Base-by-base conservation (phyloP, 495 filamentous ascomycete species). In the Penicillium paradoxum region DNA sequence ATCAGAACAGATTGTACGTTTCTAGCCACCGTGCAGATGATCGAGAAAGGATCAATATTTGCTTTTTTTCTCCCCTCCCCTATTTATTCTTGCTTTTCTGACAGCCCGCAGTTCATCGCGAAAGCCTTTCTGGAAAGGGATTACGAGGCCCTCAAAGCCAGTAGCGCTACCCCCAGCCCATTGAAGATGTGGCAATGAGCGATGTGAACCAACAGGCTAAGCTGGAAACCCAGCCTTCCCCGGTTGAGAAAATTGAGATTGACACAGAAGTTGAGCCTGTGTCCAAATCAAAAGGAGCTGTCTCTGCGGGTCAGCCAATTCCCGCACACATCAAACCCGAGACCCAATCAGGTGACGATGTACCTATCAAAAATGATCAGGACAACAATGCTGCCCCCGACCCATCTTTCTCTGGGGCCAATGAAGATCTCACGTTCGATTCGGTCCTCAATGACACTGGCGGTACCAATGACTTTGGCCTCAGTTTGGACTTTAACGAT, bases 1-100 rank as follows among this genome's bases (percentile, higher is more conserved):
- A 24, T 77, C 77, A 27, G 69, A 77, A 32, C 71, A 80, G 50
- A 81, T 81, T 59, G 78, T 80, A 66, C 39, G 78, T 73, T 7
- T 24, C 24, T 30, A 24, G 11, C 21, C n/a, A 37, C 27, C 21
- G n/a, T 25, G 21, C 32, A 10, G 6, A 18, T 17, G 4, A 48
- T 24, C 4, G 24, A n/a, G 15, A 38, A 8, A 33, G 6, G 9
- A n/a, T 25, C 25, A 42, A 47, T 43, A n/a, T 21, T 54, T 29
- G 38, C 19, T 47, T 45, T 45, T 25, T 38, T 19, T n/a, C 6
- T n/a, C n/a, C n/a, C n/a, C n/a, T n/a, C 3, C 2, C 19, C 34
- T 40, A 14, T 50, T 56, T 41, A 17, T 39, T 14, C 37, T 51
- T 38, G 24, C n/a, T 21, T 29, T 41, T 42, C 62, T 70, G 36